phyloP scores from a whole-genome alignment of 768 basidiomycete genomes.

The Mycena kentingensis region DNA sequence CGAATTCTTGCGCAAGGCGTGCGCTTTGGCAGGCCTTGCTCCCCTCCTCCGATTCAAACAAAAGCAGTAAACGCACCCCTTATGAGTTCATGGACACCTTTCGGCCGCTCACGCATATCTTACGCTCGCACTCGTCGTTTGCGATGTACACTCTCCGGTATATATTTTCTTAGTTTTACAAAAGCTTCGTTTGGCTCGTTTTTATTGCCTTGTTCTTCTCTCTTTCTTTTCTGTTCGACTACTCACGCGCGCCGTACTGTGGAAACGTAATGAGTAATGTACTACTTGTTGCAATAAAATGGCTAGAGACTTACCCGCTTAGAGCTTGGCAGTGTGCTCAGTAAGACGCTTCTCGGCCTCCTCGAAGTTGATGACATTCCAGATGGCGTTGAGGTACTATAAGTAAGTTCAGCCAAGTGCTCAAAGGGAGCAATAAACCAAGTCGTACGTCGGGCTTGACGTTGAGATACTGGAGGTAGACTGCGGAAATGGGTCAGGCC shows the following conservation, averaged over 20 bases:
- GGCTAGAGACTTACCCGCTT: conserved; percentile 1
- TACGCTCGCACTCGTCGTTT: neutral
- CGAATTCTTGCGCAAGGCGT: conserved; percentile 91
- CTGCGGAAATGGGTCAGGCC: neutral
- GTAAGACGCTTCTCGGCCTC: conserved; percentile 65
- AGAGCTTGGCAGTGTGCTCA: conserved; percentile 34
- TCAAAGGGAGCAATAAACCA: neutral
- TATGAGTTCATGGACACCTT: neutral
- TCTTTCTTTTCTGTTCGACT: conserved; percentile 9
- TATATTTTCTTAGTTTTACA: conserved; percentile 18
- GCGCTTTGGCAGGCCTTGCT: conserved; percentile 78
- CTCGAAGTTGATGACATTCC: conserved; percentile 89
- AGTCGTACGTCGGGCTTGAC: conserved; percentile 85
- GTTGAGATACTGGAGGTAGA: conserved; percentile 96
- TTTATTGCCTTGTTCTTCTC: conserved; percentile 17
- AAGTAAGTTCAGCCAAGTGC: neutral
- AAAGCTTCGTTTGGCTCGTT: conserved; percentile 16
- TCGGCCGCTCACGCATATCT: conserved; percentile 2
- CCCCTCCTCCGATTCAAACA: conserved; percentile 81
- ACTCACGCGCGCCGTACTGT: conserved; percentile 6
- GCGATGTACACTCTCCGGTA: conserved; percentile 16
- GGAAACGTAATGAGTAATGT: conserved; percentile 32
- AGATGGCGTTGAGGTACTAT: conserved; percentile 86
- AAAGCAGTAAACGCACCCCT: conserved; percentile 52
- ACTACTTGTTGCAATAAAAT: conserved; percentile 25